Conservation (phyloP, 2,329 filamentous ascomycete species). For the Diaporthe citriasiana region DNA sequence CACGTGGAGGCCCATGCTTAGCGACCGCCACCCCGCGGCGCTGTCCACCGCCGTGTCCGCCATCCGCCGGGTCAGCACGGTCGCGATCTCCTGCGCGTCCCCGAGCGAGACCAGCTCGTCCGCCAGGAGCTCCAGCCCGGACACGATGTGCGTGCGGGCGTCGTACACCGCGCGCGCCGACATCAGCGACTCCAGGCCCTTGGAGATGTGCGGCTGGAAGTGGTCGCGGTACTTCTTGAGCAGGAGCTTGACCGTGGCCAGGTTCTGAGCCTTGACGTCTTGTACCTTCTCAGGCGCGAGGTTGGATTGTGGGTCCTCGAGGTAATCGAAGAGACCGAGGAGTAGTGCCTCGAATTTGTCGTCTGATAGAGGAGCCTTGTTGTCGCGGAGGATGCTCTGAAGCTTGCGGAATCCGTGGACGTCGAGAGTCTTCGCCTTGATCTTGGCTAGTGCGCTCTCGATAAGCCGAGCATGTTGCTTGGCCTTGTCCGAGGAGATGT, state of each 20-base stretch:
- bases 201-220: slow-evolving; percentile 77
- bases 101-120: slow-evolving; percentile 79
- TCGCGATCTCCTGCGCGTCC: slow-evolving; percentile 71
- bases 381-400: slow-evolving; percentile 80
- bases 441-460: slow-evolving; percentile 80
- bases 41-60: slow-evolving; percentile 59
- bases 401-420: slow-evolving; percentile 85
- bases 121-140: slow-evolving; percentile 80
- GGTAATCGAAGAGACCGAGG: slow-evolving; percentile 77
- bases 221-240: slow-evolving; percentile 76
- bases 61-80: slow-evolving; percentile 67
- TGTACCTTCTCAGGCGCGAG: slow-evolving; percentile 74
- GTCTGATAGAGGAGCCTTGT: slow-evolving; percentile 72
- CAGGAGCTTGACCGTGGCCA: slow-evolving; percentile 81
- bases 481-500: slow-evolving; percentile 64
- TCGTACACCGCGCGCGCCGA: slow-evolving; percentile 76
- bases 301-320: slow-evolving; percentile 72
- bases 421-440: slow-evolving; percentile 79
- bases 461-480: slow-evolving; percentile 74
- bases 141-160: slow-evolving; percentile 78
- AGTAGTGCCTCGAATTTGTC: slow-evolving; percentile 79
- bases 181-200: slow-evolving; percentile 77
- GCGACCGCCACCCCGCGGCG: slow-evolving; percentile 63
- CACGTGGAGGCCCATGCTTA: slow-evolving; percentile 75
- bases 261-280: slow-evolving; percentile 80